Evolutionary conservation across 176 grass and related monocot species (phyloP), one percentile per base, ranked within the genome.

Genomic region (Zoysia japonica): DNA sequence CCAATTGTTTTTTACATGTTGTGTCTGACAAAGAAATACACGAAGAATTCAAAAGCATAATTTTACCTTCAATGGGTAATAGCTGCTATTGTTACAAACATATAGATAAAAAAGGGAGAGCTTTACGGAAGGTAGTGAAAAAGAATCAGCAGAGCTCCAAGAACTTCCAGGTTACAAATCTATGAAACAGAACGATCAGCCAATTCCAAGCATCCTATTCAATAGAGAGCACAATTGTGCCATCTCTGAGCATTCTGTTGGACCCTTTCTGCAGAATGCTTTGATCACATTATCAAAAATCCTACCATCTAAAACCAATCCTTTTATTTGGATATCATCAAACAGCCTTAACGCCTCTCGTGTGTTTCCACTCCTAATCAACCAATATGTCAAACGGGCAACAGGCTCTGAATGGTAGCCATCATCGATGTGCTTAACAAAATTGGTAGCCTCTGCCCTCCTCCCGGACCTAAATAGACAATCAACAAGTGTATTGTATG

Each of bases 191-290:
- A 87, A 36, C 14, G 9, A 73, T 74, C 78, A 88, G 60, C 39
- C 76, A 50, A 81, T 81, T 74, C 78, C 75, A 67, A 94, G 91
- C 95, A 94, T 92, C 72, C 78, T 92, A 78, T 98, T 88, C 43
- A 94, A 80, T 71, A 94, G 69, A 69, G 86, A 76, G 79, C 90
- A 91, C 47, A 94, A 70, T 36, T 87, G 85, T 2, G 67, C 67
- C 42, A 94, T 80, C 11, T 94, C 84, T 46, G 60, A 68, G 66
- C 85, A 82, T 55, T 87, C 79, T 81, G 71, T 74, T 82, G 70
- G 69, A 72, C 95, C 95, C 80, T 83, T 94, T 66, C 67, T 86
- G 82, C 95, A 94, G 72, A 98, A 98, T 62, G 85, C 95, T 63
- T 72, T 87, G 70, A 98, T 94, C 74, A 98, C 83, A 78, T 77